Conservation (phyloP, 768 basidiomycete species). For the Erythrobasidium yunnanense region DNA sequence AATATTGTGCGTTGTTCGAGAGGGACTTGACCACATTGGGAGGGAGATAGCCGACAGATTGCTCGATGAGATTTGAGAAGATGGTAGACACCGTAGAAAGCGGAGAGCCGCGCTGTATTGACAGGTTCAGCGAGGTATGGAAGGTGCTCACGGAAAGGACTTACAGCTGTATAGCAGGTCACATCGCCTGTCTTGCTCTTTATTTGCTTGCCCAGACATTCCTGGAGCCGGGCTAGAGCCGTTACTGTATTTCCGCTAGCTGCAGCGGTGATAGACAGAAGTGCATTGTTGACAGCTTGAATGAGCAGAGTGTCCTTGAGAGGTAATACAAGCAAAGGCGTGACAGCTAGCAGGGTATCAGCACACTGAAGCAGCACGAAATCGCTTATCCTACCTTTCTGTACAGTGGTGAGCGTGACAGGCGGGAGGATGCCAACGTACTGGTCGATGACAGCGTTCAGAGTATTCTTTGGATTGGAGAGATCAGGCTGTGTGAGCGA, state of each 20-base stretch:
- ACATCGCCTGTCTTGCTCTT: too few relatives aligned
- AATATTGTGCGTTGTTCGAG: not conserved
- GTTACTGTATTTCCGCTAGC: not conserved
- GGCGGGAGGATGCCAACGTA: constrained; percentile 1
- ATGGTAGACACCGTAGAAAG: not conserved
- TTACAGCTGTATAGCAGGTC: not conserved
- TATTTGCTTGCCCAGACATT: not conserved
- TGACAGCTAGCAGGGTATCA: not conserved
- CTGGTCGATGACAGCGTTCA: not conserved
- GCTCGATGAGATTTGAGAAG: not conserved
- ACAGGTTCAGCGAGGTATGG: not conserved
- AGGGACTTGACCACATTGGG: not conserved
- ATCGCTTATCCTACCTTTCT: not conserved
- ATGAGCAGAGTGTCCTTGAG: too few relatives aligned
- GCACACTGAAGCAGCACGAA: not conserved
- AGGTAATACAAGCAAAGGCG: not conserved
- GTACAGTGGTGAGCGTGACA: not conserved
- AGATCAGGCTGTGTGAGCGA: not conserved
- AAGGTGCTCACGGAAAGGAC: not conserved
- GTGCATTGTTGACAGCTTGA: not conserved
- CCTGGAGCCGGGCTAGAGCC: not conserved
- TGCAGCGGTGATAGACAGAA: not conserved
- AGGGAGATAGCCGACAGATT: not conserved
- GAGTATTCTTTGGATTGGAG: not conserved
- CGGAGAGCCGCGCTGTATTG: not conserved